phyloP scores from a whole-genome alignment of 306 rosid genomes.

The Castanopsis chinensis region DNA sequence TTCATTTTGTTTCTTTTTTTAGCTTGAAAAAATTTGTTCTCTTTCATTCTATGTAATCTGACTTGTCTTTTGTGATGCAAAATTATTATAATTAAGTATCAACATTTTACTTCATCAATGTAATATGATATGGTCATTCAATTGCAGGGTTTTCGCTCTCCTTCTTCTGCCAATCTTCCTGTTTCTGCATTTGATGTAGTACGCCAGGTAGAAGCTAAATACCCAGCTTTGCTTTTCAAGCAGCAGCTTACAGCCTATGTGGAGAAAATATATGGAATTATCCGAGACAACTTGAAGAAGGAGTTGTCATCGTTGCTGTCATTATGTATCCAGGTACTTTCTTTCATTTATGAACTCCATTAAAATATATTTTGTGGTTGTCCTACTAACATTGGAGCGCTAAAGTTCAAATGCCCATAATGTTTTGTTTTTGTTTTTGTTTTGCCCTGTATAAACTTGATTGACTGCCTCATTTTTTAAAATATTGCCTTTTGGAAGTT shows the following conservation, averaged over 20 bases:
- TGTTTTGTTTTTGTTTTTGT: neutral
- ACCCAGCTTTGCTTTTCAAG: constrained; percentile 98
- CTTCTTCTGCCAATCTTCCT: constrained; percentile 79
- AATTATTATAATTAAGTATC: neutral
- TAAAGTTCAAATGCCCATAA: neutral
- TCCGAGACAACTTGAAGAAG: constrained; percentile 96
- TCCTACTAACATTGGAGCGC: constrained; percentile 18
- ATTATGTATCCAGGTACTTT: constrained; percentile 83
- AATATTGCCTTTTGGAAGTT: neutral
- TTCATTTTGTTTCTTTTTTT: constrained; percentile 2
- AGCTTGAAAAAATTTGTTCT: neutral
- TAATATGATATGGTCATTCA: constrained; percentile 22
- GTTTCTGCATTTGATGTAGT: constrained; percentile 60
- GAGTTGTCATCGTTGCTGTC: constrained; percentile 76
- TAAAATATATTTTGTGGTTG: neutral
- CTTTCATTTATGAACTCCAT: constrained; percentile 17
- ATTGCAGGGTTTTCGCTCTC: constrained; percentile 92
- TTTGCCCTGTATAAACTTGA: neutral
- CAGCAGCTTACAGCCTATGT: constrained; percentile 99
- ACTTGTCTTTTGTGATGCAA: neutral
- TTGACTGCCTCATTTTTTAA: neutral
- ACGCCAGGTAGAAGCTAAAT: constrained; percentile 93
- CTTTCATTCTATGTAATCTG: neutral
- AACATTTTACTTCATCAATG: neutral
- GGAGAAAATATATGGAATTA: constrained; percentile 95